Percentiles rank a stretch among this genome's conserved stretches.
Conservation (phyloP, 305 asterid species). For the Ilex paraguariensis region DNA sequence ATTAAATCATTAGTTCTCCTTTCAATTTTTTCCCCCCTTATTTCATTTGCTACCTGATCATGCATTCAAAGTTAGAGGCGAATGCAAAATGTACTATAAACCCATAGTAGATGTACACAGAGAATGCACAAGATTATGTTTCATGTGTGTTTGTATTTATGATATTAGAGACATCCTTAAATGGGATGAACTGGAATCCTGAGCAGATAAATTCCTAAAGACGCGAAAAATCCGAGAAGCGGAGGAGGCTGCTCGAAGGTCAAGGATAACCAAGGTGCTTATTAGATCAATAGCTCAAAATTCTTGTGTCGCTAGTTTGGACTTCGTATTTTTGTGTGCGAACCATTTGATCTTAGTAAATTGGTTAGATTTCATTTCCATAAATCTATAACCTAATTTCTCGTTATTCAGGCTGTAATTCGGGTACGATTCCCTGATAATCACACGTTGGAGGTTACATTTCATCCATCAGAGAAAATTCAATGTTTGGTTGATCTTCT, state of each 20-base stretch:
- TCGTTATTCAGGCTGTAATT: conserved; percentile 56
- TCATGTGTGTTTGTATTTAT: background rate
- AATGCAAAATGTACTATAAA: background rate
- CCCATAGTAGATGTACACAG: no score
- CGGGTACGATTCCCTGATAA: conserved; percentile 94
- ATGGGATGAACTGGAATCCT: conserved; percentile 9
- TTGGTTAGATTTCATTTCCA: no score
- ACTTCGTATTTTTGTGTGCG: no score
- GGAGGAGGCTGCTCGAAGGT: conserved; percentile 83
- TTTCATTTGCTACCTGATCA: background rate
- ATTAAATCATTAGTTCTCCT: no score
- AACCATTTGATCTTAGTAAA: no score
- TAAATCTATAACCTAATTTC: background rate
- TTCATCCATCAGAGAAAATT: conserved; percentile 86
- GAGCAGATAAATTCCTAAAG: conserved; percentile 73
- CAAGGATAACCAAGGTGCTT: conserved; percentile 80
- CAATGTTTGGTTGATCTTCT: conserved; percentile 76
- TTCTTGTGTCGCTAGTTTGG: no score
- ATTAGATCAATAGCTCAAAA: conserved; percentile 1
- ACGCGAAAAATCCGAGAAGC: conserved; percentile 83
- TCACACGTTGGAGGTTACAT: conserved; percentile 70
- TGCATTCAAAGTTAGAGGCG: background rate
- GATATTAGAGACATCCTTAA: background rate
- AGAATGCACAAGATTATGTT: background rate
- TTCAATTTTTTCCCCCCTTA: no score